Evolutionary conservation across 2,329 filamentous ascomycete species (phyloP), one percentile per base, ranked within the genome.

Genomic region (Parastagonospora nodorum): DNA sequence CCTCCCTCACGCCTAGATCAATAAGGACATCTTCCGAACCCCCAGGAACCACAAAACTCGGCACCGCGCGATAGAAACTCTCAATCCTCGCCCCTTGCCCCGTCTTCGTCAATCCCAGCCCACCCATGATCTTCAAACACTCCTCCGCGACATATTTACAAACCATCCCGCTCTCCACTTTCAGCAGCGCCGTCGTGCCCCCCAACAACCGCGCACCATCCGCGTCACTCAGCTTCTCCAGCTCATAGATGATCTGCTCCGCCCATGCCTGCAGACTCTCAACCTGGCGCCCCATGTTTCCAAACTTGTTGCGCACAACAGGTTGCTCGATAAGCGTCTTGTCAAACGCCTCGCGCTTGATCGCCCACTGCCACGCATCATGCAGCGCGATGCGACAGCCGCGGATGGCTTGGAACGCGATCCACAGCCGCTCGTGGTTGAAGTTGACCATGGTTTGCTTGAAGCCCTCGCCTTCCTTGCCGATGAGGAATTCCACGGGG

Each of bases 341-440:
- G 2, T 62, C 68, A 48, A 71, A 72, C 1, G 66, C 68, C 42
- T 69, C 62, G 1, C 69, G 54, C 53, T 69, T 67, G 8, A 61
- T 49, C 15, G 66, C 66, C 61, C 67, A 71, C 12, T 54, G 45
- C 29, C 67, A 65, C 8, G 65, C 61, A 48, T 72, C 67, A 14
- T 71, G 57, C 5, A 68, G 60, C 15, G 58, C 64, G 16, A 57
- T 53, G 10, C 69, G 44, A 39, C 64, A 69, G 3, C 67, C 60
- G 0, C 68, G 58, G 4, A 69, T 60, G 1, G 59, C 66, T 33
- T 66, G 63, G 50, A 69, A 68, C 4, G 63, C 64, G 31, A 69
- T 64, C 64, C 66, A 70, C 14, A 71, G 54, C 7, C 68, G 50
- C 54, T 72, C 69, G 42, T 72, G 66, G 49, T 71, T 72, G 57